Evolutionary conservation across 2,329 filamentous ascomycete genomes (phyloP), one percentile per base, ranked within the genome.

Genomic region (Ploettnerulaceae sp.): DNA sequence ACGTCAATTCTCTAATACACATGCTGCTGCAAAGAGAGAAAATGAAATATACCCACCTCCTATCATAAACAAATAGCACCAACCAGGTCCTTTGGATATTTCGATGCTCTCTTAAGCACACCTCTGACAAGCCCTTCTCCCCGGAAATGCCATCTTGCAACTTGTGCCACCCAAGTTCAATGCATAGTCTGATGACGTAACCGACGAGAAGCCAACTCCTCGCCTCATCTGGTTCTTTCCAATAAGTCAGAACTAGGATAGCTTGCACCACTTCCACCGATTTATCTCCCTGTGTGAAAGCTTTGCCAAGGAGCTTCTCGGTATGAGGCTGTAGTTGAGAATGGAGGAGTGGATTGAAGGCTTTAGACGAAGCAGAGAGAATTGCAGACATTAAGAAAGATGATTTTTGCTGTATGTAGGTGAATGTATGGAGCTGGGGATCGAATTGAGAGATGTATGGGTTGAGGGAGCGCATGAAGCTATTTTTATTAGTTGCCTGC

Each of bases 391-490:
- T 57, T 8, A 70, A 57, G 39, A 69, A 69, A 4, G 66, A 43
- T 2, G 66, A 69, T 21, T 58, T 59, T 32, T 58, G 56, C 7
- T 63, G 58, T 4, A 69, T 60, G 31, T 65, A 65, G n/a, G 58
- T 42, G 20, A 69, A 63, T 1, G 65, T 70, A 44, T 70, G 66
- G 12, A 70, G 45, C 1, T 41, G 47, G 3, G 64, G 66, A 38
- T 70, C 68, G 8, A 70, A 56, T 41, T 69, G 67, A 48, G 63
- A 63, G 17, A 69, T 66, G n/a, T 66, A 69, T 1, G 66, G 65
- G 38, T 70, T 70, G 18, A 69, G 56, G 38, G 62, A 64, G 20
- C 55, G 53, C 47, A 70, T 65, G 47, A 69, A 70, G 15, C 67
- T 67, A 41, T 9, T 6, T 32, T 2, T 5, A 15, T 33, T 26